These are phyloP conservation scores for Flueggea neowawraea DNA, from an alignment of 441 rosid species.

Conservation along the genomic window DNA sequence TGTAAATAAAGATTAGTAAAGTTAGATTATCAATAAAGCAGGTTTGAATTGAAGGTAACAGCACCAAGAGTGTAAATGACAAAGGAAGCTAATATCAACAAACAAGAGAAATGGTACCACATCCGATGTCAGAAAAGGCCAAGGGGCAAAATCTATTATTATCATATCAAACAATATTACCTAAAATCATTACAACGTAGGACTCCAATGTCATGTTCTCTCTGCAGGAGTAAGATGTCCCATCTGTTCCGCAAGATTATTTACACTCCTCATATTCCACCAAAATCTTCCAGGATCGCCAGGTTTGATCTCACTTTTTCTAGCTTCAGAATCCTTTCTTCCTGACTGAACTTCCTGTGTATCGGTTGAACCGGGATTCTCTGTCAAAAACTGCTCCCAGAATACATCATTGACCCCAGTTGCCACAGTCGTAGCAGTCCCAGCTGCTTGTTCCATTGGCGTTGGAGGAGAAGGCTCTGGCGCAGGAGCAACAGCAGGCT, in stretches of 20 bases:
- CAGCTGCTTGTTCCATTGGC: conserved; percentile 33
- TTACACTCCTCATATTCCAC: conserved; percentile 64
- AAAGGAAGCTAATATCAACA: conserved; percentile 4
- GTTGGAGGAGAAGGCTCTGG: conserved; percentile 29
- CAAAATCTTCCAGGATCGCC: conserved; percentile 51
- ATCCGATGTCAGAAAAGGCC: conserved; percentile 4
- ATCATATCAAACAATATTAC: conserved; percentile 27
- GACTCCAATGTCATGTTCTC: conserved; percentile 47
- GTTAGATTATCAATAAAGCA: conserved; percentile 5
- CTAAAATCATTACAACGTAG: conserved; percentile 31
- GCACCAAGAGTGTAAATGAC: conserved; percentile 8
- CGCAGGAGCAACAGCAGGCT: conserved; percentile 40
- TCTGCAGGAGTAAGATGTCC: conserved; percentile 81
- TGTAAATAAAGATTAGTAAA: no score
- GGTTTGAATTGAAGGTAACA: background rate
- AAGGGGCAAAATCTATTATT: conserved; percentile 18
- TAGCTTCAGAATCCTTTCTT: conserved; percentile 50
- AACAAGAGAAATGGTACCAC: background rate
- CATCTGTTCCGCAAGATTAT: conserved; percentile 75
- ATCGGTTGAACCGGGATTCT: conserved; percentile 75
- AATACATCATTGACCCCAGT: conserved; percentile 81
- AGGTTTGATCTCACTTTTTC: conserved; percentile 43
- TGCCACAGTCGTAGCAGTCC: conserved; percentile 27
- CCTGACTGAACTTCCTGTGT: conserved; percentile 68
- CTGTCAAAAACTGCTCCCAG: conserved; percentile 94